These are phyloP conservation scores for Centaurea solstitialis DNA, from an alignment of 129 eudicot genomes.

Conservation along the genomic window DNA sequence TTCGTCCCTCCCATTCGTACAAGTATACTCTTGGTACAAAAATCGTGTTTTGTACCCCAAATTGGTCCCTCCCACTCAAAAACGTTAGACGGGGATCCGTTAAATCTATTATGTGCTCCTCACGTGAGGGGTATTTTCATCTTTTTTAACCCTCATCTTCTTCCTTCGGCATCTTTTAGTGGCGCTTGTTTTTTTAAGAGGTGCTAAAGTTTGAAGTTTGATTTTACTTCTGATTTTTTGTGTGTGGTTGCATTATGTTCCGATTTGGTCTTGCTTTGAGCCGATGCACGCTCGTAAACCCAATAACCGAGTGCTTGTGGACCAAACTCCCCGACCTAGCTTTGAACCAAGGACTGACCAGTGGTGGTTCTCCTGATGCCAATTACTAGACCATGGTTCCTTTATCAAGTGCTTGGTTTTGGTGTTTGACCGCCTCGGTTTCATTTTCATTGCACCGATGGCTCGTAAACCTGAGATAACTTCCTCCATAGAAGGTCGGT, in stretches of 20 bases:
- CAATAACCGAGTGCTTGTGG: slow-evolving; percentile 10
- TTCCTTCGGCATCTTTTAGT: no score
- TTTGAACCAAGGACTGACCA: slow-evolving; percentile 29
- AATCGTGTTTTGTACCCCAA: no score
- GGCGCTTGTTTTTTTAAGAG: no score
- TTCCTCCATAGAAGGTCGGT: slow-evolving; percentile 61
- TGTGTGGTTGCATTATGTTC: background rate
- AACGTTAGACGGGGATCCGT: no score
- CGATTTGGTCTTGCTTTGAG: slow-evolving; percentile 17
- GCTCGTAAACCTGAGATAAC: slow-evolving; percentile 40
- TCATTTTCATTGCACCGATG: slow-evolving; percentile 28
- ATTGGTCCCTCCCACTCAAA: no score
- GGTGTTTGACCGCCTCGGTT: slow-evolving; percentile 20
- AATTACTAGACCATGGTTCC: background rate
- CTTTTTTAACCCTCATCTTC: no score
- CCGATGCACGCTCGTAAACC: slow-evolving; percentile 23
- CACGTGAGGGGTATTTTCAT: no score
- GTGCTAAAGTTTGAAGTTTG: no score
- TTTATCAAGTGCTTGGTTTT: background rate
- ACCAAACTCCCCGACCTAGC: slow-evolving; percentile 29
- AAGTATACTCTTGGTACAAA: no score
- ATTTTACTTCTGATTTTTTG: no score
- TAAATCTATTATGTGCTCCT: no score
- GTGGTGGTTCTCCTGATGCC: slow-evolving; percentile 16
- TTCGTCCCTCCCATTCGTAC: no score